These are phyloP conservation scores for Erysimum pusillum DNA, from an alignment of 441 rosid genomes.

Conservation along the genomic window DNA sequence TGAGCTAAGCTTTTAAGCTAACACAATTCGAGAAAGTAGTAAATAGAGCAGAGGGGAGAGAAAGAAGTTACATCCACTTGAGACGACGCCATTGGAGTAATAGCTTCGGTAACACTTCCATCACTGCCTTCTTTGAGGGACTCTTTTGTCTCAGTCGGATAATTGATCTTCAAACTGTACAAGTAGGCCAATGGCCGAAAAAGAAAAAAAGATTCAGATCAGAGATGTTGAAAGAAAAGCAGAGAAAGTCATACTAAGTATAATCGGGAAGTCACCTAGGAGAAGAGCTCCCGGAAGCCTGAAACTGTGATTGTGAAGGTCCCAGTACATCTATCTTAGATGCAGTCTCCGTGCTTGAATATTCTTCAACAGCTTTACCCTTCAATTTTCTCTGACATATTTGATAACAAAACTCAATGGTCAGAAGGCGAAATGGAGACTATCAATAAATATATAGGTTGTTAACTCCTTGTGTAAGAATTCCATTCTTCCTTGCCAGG, in stretches of 20 bases:
- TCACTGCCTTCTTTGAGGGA: neutral
- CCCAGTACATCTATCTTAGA: too few relatives aligned
- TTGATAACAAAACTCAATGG: conserved; percentile 7
- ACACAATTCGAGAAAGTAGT: neutral
- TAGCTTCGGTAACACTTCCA: too few relatives aligned
- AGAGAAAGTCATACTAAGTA: conserved; percentile 15
- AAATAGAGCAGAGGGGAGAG: neutral
- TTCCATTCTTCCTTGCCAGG: neutral
- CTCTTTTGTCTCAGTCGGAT: neutral
- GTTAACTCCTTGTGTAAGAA: conserved; percentile 5
- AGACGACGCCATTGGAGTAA: neutral
- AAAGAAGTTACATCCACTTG: too few relatives aligned
- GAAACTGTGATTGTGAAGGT: conserved; percentile 9
- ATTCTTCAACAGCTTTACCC: conserved; percentile 19
- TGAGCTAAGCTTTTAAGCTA: conserved; percentile 5
- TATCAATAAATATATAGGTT: neutral
- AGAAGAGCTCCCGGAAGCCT: neutral
- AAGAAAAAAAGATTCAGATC: conserved; percentile 16
- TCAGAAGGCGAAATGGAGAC: conserved; percentile 6
- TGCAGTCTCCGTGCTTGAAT: conserved; percentile 15
- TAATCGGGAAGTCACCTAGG: neutral
- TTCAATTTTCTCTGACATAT: neutral
- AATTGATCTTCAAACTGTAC: conserved; percentile 29
- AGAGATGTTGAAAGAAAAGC: conserved; percentile 13
- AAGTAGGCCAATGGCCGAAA: conserved; percentile 3